Conservation (phyloP, 2,329 filamentous ascomycete genomes). For the Epichloe gansuensis region DNA sequence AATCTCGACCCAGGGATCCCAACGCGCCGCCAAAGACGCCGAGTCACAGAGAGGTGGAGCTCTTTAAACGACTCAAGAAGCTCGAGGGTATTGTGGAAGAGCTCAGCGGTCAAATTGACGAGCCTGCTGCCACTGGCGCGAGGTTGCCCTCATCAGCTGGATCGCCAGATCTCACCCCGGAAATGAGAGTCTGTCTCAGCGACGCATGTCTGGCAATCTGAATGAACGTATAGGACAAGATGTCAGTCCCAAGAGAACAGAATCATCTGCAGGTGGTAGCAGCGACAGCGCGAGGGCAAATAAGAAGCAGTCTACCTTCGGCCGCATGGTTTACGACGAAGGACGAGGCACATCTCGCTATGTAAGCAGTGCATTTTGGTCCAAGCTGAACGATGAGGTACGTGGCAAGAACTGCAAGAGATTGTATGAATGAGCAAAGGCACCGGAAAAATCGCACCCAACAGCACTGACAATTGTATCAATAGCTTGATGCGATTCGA, state of each 20-base stretch:
- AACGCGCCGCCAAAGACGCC: constrained; percentile 48
- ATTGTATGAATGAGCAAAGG: not conserved
- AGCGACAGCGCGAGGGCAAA: constrained; percentile 15
- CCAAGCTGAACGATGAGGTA: constrained; percentile 63
- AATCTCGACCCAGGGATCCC: constrained; percentile 51
- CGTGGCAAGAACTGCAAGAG: not conserved
- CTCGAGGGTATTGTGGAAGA: constrained; percentile 67
- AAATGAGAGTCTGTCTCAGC: constrained; percentile 5
- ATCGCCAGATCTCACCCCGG: constrained; percentile 16
- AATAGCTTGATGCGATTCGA: constrained; percentile 30
- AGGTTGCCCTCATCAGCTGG: constrained; percentile 18
- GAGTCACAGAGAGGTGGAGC: constrained; percentile 52
- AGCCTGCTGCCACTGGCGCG: constrained; percentile 23
- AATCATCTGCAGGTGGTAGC: constrained; percentile 21
- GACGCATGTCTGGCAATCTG: constrained; percentile 4
- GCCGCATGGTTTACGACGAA: constrained; percentile 58
- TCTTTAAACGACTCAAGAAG: constrained; percentile 60
- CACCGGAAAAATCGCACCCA: not conserved
- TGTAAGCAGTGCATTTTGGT: constrained; percentile 67
- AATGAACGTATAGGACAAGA: constrained; percentile 6
- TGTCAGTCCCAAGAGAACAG: constrained; percentile 15
- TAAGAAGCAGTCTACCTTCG: constrained; percentile 38
- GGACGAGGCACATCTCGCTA: constrained; percentile 57
- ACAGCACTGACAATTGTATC: not conserved
- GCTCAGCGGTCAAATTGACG: constrained; percentile 51